Evolutionary conservation across 371 early-diverging fungal species (phyloP).

Genomic region (Circinella umbellata): DNA sequence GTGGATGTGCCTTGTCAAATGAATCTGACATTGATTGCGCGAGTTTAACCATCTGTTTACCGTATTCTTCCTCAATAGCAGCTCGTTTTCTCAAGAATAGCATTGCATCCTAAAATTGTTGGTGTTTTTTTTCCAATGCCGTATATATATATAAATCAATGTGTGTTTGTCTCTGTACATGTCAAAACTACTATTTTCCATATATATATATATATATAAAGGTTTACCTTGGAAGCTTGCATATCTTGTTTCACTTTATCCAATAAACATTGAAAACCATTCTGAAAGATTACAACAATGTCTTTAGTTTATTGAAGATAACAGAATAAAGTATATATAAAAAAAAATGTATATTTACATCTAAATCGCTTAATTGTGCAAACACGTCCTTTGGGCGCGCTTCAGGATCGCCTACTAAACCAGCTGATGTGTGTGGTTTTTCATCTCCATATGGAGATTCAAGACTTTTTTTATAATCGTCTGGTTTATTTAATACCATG

Average conservation of each 20-base stretch:
- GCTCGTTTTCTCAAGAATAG: constrained; percentile 62
- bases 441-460: constrained; percentile 18
- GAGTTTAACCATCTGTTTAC: constrained; percentile 55
- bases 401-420: constrained; percentile 17
- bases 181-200: not conserved
- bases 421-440: constrained; percentile 4
- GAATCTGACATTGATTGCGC: constrained; percentile 50
- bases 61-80: constrained; percentile 67
- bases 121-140: not conserved
- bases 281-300: constrained; percentile 16
- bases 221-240: constrained; percentile 34
- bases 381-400: constrained; percentile 16
- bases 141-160: not conserved
- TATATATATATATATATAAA: not conserved
- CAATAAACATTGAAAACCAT: constrained; percentile 35
- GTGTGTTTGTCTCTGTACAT: too few species aligned
- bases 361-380: constrained; percentile 23
- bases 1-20: constrained; percentile 50
- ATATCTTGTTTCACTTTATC: constrained; percentile 44
- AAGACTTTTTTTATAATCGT: constrained; percentile 19
- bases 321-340: not conserved
- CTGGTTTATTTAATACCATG: constrained; percentile 19
- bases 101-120: constrained; percentile 47
- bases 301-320: not conserved
- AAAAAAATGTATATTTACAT: constrained; percentile 15